phyloP scores from a whole-genome alignment of 495 filamentous ascomycete species.

The Lindgomyces ingoldianus region DNA sequence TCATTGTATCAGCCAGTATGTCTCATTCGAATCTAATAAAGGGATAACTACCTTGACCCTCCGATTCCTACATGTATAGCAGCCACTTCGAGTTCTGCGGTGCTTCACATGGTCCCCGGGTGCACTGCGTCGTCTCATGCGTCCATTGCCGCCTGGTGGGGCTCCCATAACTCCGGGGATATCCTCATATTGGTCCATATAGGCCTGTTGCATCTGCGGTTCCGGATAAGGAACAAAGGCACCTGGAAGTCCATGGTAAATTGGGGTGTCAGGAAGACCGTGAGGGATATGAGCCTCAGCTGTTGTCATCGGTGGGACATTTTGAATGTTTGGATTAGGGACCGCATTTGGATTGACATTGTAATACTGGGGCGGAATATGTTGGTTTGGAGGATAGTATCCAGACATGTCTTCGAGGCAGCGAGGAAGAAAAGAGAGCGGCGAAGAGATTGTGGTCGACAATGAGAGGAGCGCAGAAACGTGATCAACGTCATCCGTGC shows the following conservation, averaged over 20 bases:
- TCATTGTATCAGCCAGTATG: slow-evolving; percentile 15
- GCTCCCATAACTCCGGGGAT: slow-evolving; percentile 7
- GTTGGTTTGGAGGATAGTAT: slow-evolving; percentile 34
- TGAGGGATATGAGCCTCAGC: slow-evolving; percentile 27
- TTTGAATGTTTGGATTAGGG: slow-evolving; percentile 18
- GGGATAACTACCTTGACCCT: slow-evolving; percentile 73
- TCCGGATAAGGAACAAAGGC: slow-evolving; percentile 23
- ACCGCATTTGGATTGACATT: slow-evolving; percentile 30
- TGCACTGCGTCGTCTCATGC: slow-evolving; percentile 34
- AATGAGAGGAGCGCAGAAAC: slow-evolving; percentile 2
- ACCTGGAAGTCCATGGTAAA: slow-evolving; percentile 29
- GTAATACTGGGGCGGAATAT: slow-evolving; percentile 36
- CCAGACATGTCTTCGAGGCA: slow-evolving; percentile 30
- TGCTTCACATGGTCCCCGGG: slow-evolving; percentile 83
- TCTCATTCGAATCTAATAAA: slow-evolving; percentile 12
- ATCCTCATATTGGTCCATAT: slow-evolving; percentile 37
- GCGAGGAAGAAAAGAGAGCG: slow-evolving; percentile 5
- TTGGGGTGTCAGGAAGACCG: slow-evolving; percentile 17
- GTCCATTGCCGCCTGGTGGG: slow-evolving; percentile 18
- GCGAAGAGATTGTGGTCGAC: not conserved
- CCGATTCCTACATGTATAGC: slow-evolving; percentile 87
- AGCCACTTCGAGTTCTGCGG: slow-evolving; percentile 88
- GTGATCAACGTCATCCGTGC: slow-evolving; percentile 39
- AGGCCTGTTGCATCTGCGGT: slow-evolving; percentile 32
- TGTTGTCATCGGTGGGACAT: slow-evolving; percentile 21